phyloP scores from a whole-genome alignment of 192 early-diverging fungal species.

The Gamsiella multidivaricata region DNA sequence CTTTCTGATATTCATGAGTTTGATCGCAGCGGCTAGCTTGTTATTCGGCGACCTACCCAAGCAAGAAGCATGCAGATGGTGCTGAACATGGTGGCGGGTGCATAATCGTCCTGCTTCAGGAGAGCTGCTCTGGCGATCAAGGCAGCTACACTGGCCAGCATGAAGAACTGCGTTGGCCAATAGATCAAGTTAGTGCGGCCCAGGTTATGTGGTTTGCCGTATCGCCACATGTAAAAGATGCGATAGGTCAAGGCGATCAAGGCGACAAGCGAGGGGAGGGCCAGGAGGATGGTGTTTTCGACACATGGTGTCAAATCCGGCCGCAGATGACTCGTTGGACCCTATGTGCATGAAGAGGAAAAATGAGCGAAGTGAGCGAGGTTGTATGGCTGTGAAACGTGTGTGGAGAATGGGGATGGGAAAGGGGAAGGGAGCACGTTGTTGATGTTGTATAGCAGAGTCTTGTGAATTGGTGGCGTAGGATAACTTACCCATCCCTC shows the following conservation, averaged over 20 bases:
- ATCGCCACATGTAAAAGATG: constrained; percentile 12
- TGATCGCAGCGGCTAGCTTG: background rate
- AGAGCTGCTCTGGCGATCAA: constrained; percentile 32
- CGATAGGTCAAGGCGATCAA: constrained; percentile 12
- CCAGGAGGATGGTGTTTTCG: constrained; percentile 38
- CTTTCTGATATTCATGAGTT: no score
- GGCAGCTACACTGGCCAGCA: constrained; percentile 15
- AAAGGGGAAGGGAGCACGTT: no score
- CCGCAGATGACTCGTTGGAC: constrained; percentile 25
- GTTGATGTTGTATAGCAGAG: no score
- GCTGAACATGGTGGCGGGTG: constrained; percentile 38
- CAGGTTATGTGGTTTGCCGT: constrained; percentile 23
- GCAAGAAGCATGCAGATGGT: constrained; percentile 21
- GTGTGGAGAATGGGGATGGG: no score
- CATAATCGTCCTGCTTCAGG: constrained; percentile 6
- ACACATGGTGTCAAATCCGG: constrained; percentile 37
- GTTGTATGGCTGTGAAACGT: background rate
- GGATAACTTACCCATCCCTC: constrained; percentile 35
- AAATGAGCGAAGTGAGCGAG: background rate
- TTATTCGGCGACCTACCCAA: constrained; percentile 11
- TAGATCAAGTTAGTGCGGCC: constrained; percentile 42
- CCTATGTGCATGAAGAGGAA: constrained; percentile 6
- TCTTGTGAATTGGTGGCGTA: no score
- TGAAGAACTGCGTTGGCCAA: constrained; percentile 48
- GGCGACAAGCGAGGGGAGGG: constrained; percentile 21